These are phyloP conservation scores for Cutaneotrichosporon spelunceum DNA, from an alignment of 1,284 basidiomycete species.

Conservation along the genomic window DNA sequence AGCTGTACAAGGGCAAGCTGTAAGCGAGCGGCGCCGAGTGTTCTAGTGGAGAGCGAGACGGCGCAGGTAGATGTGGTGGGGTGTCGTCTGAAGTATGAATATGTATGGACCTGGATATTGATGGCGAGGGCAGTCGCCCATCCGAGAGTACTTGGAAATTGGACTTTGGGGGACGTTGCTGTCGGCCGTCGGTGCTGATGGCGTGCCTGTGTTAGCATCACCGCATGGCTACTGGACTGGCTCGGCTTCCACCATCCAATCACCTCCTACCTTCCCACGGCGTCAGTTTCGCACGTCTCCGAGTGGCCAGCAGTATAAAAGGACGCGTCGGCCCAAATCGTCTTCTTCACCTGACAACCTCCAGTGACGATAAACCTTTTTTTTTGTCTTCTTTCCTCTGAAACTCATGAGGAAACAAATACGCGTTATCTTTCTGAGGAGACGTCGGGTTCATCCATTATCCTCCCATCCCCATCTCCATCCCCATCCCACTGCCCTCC, in stretches of 20 bases:
- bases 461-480: neutral
- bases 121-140: no score
- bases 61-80: neutral
- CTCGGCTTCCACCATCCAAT: no score
- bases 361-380: constrained; percentile 5
- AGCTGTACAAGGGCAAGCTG: constrained; percentile 27
- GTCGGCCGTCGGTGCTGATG: no score
- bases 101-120: no score
- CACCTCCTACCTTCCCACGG: neutral
- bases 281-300: neutral
- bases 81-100: neutral
- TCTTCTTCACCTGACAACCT: constrained; percentile 7
- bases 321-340: neutral
- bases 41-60: neutral
- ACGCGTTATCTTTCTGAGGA: constrained; percentile 5
- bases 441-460: neutral
- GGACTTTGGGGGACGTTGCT: no score
- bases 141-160: no score
- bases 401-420: neutral
- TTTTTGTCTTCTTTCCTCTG: constrained; percentile 12
- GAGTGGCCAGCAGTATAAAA: neutral
- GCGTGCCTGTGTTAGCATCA: no score
- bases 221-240: no score
- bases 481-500: neutral
- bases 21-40: neutral